phyloP scores from a whole-genome alignment of 139 green algal species.

The Edaphochlamys debaryana region DNA sequence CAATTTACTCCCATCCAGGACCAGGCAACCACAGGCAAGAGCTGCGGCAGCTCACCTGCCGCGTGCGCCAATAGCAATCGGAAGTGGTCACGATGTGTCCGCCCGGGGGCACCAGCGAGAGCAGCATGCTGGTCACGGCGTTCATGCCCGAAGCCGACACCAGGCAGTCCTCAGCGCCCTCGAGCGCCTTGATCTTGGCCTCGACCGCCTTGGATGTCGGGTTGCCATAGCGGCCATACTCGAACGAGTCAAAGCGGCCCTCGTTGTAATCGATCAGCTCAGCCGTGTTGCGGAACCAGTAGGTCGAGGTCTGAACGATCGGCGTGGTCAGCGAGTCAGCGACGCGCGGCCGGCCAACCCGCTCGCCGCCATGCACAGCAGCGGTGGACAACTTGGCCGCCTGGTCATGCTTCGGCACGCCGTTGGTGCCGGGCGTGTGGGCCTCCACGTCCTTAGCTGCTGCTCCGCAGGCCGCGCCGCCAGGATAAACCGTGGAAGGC shows the following conservation, averaged over 20 bases:
- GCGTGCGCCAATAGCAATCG: conserved; percentile 99
- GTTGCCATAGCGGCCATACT: conserved; percentile 98
- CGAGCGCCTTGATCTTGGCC: conserved; percentile 96
- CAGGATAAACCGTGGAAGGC: not conserved
- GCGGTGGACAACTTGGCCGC: not conserved
- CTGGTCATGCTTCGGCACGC: not conserved
- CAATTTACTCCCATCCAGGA: too few relatives aligned
- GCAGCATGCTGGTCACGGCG: conserved; percentile 97
- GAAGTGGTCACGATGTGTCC: conserved; percentile 99
- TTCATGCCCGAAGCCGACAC: conserved; percentile 96
- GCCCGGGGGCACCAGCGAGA: conserved; percentile 94
- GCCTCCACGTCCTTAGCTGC: conserved; percentile 40
- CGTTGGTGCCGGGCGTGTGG: not conserved
- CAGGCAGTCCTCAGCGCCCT: conserved; percentile 96
- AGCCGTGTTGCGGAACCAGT: conserved; percentile 81
- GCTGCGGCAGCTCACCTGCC: conserved; percentile 50
- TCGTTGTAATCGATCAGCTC: conserved; percentile 99
- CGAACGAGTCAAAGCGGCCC: conserved; percentile 88
- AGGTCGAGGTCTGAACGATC: conserved; percentile 97
- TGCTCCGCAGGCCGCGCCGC: not conserved
- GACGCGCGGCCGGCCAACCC: conserved; percentile 81
- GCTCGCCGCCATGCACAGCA: conserved; percentile 75
- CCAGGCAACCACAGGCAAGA: too few relatives aligned
- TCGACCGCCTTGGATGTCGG: conserved; percentile 90
- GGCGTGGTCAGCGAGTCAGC: conserved; percentile 96